These are phyloP conservation scores for Chimonanthus praecox DNA, from an alignment of 164 flowering plant genomes.

Conservation along the genomic window DNA sequence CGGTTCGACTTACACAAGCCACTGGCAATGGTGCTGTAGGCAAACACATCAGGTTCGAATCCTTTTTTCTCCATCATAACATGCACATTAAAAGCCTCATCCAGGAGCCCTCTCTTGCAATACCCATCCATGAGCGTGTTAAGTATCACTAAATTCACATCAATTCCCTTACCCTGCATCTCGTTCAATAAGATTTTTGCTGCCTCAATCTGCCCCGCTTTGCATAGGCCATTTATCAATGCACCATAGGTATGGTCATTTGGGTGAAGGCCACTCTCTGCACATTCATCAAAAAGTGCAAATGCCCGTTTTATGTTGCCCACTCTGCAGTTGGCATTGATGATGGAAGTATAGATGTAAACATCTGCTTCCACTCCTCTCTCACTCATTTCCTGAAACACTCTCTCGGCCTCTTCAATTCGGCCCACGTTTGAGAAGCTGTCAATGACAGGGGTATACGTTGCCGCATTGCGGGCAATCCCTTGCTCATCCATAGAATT, in stretches of 20 bases:
- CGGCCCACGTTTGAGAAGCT: constrained; percentile 34
- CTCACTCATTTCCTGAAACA: constrained; percentile 45
- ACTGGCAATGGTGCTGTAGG: constrained; percentile 31
- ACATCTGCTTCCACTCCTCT: constrained; percentile 35
- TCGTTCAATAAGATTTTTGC: constrained; percentile 38
- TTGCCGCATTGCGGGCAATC: constrained; percentile 27
- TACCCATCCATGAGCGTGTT: constrained; percentile 37
- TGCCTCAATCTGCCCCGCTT: constrained; percentile 44
- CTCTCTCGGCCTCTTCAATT: constrained; percentile 41
- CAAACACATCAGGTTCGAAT: constrained; percentile 24
- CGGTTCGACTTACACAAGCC: constrained; percentile 35
- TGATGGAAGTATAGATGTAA: constrained; percentile 41
- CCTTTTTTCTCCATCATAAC: constrained; percentile 48
- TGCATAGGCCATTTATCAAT: constrained; percentile 50
- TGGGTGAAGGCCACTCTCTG: constrained; percentile 34
- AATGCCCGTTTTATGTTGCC: constrained; percentile 43
- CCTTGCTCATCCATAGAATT: constrained; percentile 35
- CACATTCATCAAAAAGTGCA: constrained; percentile 41
- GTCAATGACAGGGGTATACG: constrained; percentile 50
- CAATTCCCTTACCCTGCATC: constrained; percentile 53
- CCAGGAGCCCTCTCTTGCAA: constrained; percentile 41
- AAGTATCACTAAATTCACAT: constrained; percentile 36
- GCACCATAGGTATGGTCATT: constrained; percentile 50
- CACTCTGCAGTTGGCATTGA: constrained; percentile 32
- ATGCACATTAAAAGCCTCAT: constrained; percentile 42